Evolutionary conservation across 495 filamentous ascomycete species (phyloP).

Genomic region (Aspergillus homomorphus): DNA sequence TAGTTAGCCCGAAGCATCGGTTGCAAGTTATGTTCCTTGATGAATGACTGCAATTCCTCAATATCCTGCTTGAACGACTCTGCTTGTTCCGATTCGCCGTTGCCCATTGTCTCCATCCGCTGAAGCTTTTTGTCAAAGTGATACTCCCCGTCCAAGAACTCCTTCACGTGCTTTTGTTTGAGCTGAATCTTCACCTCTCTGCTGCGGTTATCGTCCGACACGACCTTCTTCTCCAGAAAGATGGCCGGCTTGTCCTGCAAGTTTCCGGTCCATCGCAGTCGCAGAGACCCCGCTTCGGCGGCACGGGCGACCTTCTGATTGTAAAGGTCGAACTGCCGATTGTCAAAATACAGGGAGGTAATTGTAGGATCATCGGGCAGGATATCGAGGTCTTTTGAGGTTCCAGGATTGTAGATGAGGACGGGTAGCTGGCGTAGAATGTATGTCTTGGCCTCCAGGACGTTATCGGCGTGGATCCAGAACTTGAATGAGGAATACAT

Average conservation of each 20-base stretch:
- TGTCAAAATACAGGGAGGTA: slow-evolving; percentile 96
- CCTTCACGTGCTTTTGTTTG: slow-evolving; percentile 90
- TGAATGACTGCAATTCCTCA: slow-evolving; percentile 73
- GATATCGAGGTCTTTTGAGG: slow-evolving; percentile 72
- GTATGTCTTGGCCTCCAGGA: slow-evolving; percentile 92
- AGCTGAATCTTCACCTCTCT: slow-evolving; percentile 74
- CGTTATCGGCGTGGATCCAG: slow-evolving; percentile 93
- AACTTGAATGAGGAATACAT: slow-evolving; percentile 93
- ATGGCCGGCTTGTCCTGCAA: slow-evolving; percentile 74
- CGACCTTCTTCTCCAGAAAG: slow-evolving; percentile 82
- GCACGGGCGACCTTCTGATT: slow-evolving; percentile 74
- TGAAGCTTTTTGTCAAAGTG: slow-evolving; percentile 85
- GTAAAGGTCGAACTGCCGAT: slow-evolving; percentile 78
- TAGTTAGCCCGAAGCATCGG: slow-evolving; percentile 91
- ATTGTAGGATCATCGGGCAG: slow-evolving; percentile 81
- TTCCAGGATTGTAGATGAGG: slow-evolving; percentile 85
- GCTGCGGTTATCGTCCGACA: slow-evolving; percentile 69
- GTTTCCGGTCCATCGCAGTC: slow-evolving; percentile 90
- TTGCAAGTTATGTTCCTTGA: slow-evolving; percentile 72
- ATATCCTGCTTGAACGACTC: slow-evolving; percentile 64
- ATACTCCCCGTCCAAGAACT: slow-evolving; percentile 83
- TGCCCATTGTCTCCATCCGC: slow-evolving; percentile 69
- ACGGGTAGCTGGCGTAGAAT: slow-evolving; percentile 87
- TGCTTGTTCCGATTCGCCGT: slow-evolving; percentile 58
- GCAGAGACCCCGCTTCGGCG: slow-evolving; percentile 75